Evolutionary conservation across 108 stramenopile species (phyloP), one percentile per base, ranked within the genome.

Genomic region (Pseudonitzschia pungens): DNA sequence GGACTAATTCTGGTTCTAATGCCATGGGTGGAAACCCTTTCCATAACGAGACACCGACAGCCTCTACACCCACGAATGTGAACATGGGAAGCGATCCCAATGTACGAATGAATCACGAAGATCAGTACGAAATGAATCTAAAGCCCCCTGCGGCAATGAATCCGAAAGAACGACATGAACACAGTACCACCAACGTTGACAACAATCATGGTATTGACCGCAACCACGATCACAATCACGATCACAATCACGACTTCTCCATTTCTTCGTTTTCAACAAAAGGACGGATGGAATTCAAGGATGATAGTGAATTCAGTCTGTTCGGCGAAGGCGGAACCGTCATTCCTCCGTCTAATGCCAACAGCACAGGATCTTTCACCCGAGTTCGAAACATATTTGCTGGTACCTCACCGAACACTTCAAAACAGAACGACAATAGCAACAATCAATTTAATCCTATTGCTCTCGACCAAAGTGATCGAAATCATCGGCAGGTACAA

Each of bases 251-350:
- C 43, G 66, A 67, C 66, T 50, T 48, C 27, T 67, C 66, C 11
- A 9, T n/a, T 12, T 44, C 45, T 14, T 67, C 66, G 7, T 29
- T 67, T 48, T 48, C 42, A 11, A 43, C 66, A 6, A 45, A 60
- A 53, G 55, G 59, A 29, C 58, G 68, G 48, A 59, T 69, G 15
- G 68, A 69, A 52, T 76, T 76, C 60, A 76, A 76, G 50, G 75
- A 76, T 15, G 68, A 76, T 24, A 67, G 66, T 26, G 66, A 67
- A 9, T 21, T 67, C 9, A 67, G 66, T 50, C 8, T 67, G 6
- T 67, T 48, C 43, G 66, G 66, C 33, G 66, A 67, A 50, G 66
- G 66, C 12, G 45, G 44, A 9, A 67, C 21, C 16, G 50, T 67
- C 42, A 50, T 67, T 26, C 66, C 66, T 28, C 22, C 36, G 12